Percentiles rank a stretch among this genome's conserved stretches.
Conservation (phyloP, 2,329 filamentous ascomycete species). For the Penicillium sp. region DNA sequence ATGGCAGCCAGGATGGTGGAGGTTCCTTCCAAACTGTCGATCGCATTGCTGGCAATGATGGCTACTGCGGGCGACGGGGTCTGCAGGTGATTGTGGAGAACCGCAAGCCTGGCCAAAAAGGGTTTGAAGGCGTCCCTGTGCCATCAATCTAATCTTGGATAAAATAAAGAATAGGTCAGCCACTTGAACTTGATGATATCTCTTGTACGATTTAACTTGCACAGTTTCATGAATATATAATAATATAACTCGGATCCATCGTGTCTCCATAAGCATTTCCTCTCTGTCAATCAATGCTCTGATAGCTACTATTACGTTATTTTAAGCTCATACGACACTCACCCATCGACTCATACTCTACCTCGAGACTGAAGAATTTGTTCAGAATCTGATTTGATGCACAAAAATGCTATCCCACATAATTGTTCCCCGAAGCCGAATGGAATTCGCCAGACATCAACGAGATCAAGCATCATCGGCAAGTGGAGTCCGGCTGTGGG, state of each 20-base stretch:
- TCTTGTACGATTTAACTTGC: background rate
- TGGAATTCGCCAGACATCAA: background rate
- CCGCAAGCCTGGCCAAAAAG: constrained; percentile 48
- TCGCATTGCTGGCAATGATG: constrained; percentile 48
- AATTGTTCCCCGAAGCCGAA: background rate
- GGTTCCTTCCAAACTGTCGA: constrained; percentile 46
- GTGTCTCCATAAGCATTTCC: background rate
- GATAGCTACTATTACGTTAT: background rate
- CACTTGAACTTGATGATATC: background rate
- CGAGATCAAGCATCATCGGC: background rate
- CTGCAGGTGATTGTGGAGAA: constrained; percentile 51
- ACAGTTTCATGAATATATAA: constrained; percentile 1
- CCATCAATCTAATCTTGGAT: constrained; percentile 29
- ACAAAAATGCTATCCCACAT: background rate
- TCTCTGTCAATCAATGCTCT: background rate
- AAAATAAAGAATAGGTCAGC: background rate
- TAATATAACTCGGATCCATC: background rate
- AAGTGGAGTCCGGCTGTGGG: background rate
- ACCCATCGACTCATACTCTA: background rate
- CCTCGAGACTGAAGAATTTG: background rate
- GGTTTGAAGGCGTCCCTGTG: constrained; percentile 50
- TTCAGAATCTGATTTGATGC: too few species aligned
- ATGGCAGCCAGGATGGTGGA: constrained; percentile 32
- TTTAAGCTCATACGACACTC: background rate
- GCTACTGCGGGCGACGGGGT: constrained; percentile 50